phyloP scores from a whole-genome alignment of 805 yeast species.

The Starmerella potacharoeniae region DNA sequence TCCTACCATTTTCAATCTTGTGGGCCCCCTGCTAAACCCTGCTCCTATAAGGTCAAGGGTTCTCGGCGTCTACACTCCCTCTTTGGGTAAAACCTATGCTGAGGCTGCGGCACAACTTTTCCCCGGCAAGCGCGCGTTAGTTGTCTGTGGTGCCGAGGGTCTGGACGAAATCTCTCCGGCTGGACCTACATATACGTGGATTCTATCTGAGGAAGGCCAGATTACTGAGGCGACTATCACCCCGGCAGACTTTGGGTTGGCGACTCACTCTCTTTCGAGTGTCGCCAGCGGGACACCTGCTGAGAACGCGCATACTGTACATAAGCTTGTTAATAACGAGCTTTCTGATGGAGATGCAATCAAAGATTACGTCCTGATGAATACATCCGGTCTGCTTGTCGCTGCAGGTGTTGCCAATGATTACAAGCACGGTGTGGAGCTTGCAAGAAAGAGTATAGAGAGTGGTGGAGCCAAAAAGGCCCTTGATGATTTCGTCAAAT shows the following conservation, averaged over 20 bases:
- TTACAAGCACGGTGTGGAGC: conserved; percentile 68
- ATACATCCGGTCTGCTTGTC: conserved; percentile 77
- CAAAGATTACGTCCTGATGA: conserved; percentile 81
- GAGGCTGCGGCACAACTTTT: conserved; percentile 57
- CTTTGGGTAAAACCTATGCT: conserved; percentile 74
- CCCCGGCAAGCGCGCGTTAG: conserved; percentile 45
- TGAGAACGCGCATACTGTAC: conserved; percentile 62
- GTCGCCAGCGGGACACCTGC: conserved; percentile 81
- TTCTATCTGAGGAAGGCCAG: conserved; percentile 35
- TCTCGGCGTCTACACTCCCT: conserved; percentile 77
- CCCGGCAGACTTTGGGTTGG: conserved; percentile 74
- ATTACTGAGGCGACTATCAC: conserved; percentile 25
- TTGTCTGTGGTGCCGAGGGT: conserved; percentile 88
- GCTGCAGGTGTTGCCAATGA: conserved; percentile 51
- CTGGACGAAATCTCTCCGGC: conserved; percentile 89
- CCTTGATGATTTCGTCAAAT: conserved; percentile 30
- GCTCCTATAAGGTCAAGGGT: conserved; percentile 69
- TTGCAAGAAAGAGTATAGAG: conserved; percentile 57
- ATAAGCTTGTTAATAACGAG: conserved; percentile 37
- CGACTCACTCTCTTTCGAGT: conserved; percentile 51
- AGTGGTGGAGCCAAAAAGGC: conserved; percentile 58
- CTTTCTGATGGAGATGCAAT: conserved; percentile 42
- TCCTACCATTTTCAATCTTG: conserved; percentile 85
- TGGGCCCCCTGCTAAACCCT: conserved; percentile 93
- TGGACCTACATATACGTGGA: conserved; percentile 76